Evolutionary conservation across 371 early-diverging fungal species (phyloP).

Genomic region (Blakeslea trispora): DNA sequence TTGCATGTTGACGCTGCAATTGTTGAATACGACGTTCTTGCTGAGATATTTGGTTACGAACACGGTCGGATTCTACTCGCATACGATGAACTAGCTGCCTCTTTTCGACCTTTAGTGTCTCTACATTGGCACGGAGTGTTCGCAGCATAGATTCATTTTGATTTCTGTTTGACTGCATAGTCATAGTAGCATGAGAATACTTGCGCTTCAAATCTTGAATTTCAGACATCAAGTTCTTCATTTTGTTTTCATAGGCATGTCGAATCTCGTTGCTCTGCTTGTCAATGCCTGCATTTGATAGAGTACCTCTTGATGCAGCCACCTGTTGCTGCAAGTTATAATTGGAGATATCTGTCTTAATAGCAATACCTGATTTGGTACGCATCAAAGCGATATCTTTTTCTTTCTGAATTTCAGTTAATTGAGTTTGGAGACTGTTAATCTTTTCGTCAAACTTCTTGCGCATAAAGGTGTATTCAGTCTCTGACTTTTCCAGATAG

Average conservation of each 20-base stretch:
- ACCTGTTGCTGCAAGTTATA: background rate
- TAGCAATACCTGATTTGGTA: slow-evolving; percentile 20
- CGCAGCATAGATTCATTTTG: slow-evolving; percentile 57
- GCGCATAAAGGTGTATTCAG: slow-evolving; percentile 60
- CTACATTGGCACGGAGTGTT: slow-evolving; percentile 55
- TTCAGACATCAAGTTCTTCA: slow-evolving; percentile 66
- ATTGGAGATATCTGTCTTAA: slow-evolving; percentile 19
- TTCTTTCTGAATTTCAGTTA: slow-evolving; percentile 64
- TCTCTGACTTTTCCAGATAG: slow-evolving; percentile 62
- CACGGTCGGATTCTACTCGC: slow-evolving; percentile 69
- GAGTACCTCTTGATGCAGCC: slow-evolving; percentile 14
- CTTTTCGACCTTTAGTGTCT: slow-evolving; percentile 76
- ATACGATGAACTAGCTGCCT: slow-evolving; percentile 76
- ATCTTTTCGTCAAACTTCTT: slow-evolving; percentile 75
- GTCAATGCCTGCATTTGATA: background rate
- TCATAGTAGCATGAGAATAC: slow-evolving; percentile 57
- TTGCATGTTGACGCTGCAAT: slow-evolving; percentile 72
- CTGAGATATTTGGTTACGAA: slow-evolving; percentile 63
- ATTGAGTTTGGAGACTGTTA: slow-evolving; percentile 53
- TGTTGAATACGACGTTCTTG: slow-evolving; percentile 77
- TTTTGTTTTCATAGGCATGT: slow-evolving; percentile 68
- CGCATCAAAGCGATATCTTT: slow-evolving; percentile 62
- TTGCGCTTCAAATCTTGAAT: slow-evolving; percentile 65
- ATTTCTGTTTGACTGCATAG: slow-evolving; percentile 57
- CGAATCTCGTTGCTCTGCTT: slow-evolving; percentile 30